Evolutionary conservation across 768 basidiomycete genomes (phyloP).

Genomic region (Podaxis sp.): DNA sequence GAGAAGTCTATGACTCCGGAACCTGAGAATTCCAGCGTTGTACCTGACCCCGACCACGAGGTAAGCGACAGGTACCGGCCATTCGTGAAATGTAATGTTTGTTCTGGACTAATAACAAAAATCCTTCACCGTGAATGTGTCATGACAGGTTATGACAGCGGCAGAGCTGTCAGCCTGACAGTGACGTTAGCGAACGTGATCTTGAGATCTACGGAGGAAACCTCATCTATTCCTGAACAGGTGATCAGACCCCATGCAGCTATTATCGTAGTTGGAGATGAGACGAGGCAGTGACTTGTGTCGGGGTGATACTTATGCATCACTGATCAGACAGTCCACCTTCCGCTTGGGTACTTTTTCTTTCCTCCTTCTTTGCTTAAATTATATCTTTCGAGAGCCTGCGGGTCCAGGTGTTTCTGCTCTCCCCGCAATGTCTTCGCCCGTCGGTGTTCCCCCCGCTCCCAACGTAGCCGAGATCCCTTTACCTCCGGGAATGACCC

Average conservation of each 20-base stretch:
- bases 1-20: too few species aligned
- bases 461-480: conserved; percentile 1
- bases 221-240: background rate
- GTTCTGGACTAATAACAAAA: too few species aligned
- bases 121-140: too few species aligned
- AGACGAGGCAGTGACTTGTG: background rate
- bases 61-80: too few species aligned
- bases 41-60: too few species aligned
- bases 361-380: background rate
- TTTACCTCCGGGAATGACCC: conserved; percentile 1
- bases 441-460: background rate
- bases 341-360: background rate
- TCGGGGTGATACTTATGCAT: background rate
- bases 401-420: background rate
- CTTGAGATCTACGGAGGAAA: background rate
- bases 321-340: too few species aligned
- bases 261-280: background rate
- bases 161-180: background rate
- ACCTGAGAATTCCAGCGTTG: too few species aligned
- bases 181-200: background rate
- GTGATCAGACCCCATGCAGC: background rate
- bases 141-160: background rate
- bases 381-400: background rate
- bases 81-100: too few species aligned
- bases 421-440: background rate